phyloP scores from a whole-genome alignment of 352 stramenopile species.

The Globisporangium paddicum region DNA sequence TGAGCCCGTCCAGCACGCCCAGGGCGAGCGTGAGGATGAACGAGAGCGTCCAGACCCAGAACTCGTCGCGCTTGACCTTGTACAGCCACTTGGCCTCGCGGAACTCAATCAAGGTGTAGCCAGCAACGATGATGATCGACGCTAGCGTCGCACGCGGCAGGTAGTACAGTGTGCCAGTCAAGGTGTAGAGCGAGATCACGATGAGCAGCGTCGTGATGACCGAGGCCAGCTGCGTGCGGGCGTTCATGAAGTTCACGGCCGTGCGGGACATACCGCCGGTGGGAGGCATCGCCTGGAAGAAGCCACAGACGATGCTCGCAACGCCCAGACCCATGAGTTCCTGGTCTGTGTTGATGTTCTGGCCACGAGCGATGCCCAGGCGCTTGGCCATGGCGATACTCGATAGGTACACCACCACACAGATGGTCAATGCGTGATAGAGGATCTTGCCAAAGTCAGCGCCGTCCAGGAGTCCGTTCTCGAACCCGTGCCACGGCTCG shows the following conservation, averaged over 20 bases:
- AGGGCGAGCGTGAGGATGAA: constrained; percentile 48
- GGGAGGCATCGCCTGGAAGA: constrained; percentile 83
- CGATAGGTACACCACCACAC: constrained; percentile 85
- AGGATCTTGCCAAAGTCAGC: constrained; percentile 46
- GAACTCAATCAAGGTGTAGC: constrained; percentile 89
- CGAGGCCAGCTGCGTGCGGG: constrained; percentile 72
- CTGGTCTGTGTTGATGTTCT: constrained; percentile 62
- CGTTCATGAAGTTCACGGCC: constrained; percentile 87
- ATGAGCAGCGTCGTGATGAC: constrained; percentile 81
- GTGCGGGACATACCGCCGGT: constrained; percentile 81
- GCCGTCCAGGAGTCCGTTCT: constrained; percentile 29
- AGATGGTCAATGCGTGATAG: constrained; percentile 57
- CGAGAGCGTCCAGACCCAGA: constrained; percentile 41
- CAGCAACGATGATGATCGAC: constrained; percentile 87
- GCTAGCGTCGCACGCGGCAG: constrained; percentile 74
- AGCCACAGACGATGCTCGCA: constrained; percentile 72
- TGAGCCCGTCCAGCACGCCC: constrained; percentile 42
- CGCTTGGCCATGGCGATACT: constrained; percentile 86
- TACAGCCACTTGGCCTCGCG: constrained; percentile 82
- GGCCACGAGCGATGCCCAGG: constrained; percentile 60
- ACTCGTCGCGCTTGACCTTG: constrained; percentile 46
- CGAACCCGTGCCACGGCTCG: constrained; percentile 44
- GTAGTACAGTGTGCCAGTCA: constrained; percentile 83
- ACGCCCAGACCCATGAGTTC: constrained; percentile 88
- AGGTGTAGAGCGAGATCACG: constrained; percentile 81